These are phyloP conservation scores for Arthrobotrys megalospora DNA, from an alignment of 2,329 filamentous ascomycete species.

Conservation along the genomic window DNA sequence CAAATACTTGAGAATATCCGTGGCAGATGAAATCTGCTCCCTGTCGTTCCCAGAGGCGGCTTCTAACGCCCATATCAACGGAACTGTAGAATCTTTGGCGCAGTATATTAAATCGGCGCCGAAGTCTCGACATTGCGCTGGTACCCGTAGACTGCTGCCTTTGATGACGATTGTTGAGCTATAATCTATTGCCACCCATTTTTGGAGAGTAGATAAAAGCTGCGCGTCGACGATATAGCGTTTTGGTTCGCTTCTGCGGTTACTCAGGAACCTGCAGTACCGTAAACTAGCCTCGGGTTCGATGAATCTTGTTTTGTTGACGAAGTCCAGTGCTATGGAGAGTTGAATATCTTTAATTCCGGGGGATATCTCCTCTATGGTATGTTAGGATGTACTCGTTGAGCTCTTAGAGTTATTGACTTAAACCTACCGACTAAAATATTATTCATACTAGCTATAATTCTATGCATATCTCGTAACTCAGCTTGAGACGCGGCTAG, in stretches of 20 bases:
- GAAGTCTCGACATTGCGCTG: conserved; percentile 5
- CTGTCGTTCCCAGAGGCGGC: background rate
- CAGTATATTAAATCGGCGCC: conserved; percentile 13
- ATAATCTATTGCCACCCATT: background rate
- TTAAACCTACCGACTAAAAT: conserved; percentile 1
- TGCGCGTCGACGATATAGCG: conserved; percentile 13
- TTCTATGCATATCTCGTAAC: conserved; percentile 22
- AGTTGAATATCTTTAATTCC: conserved; percentile 5
- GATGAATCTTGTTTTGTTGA: conserved; percentile 4
- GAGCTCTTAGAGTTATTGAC: background rate
- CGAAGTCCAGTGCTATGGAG: conserved; percentile 1
- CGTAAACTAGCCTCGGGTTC: conserved; percentile 19
- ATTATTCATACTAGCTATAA: conserved; percentile 10
- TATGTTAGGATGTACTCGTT: background rate
- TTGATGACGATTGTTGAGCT: conserved; percentile 19
- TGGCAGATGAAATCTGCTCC: conserved; percentile 4
- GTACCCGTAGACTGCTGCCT: background rate
- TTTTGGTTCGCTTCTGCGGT: background rate
- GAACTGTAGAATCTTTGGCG: background rate
- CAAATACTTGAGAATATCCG: conserved; percentile 16
- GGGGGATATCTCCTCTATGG: conserved; percentile 8
- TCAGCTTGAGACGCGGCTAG: conserved; percentile 8
- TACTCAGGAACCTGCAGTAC: conserved; percentile 6
- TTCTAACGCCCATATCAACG: conserved; percentile 17
- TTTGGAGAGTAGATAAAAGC: background rate